Percentiles rank a stretch among this genome's conserved stretches.
These are phyloP conservation scores for Stevia rebaudiana DNA, from an alignment of 140 eudicot species.

Conservation along the genomic window DNA sequence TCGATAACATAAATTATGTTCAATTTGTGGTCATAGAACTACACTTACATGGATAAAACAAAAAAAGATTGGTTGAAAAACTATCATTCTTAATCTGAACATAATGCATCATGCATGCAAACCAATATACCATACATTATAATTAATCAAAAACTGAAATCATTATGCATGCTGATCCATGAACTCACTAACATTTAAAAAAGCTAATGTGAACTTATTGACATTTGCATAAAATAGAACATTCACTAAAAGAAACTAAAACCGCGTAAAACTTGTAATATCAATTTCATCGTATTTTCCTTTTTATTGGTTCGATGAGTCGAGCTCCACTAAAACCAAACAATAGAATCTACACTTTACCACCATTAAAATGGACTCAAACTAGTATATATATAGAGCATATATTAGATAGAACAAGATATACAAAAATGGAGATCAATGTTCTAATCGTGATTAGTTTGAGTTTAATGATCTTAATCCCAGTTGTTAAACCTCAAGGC, in stretches of 20 bases:
- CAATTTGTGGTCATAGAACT: background rate
- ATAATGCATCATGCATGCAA: slow-evolving; percentile 17
- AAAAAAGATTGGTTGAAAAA: slow-evolving; percentile 4
- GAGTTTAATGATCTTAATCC: slow-evolving; percentile 19
- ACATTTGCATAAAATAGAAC: slow-evolving; percentile 11
- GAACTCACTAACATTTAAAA: slow-evolving; percentile 26
- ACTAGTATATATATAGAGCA: background rate
- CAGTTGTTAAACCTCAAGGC: slow-evolving; percentile 33
- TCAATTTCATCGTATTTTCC: slow-evolving; percentile 19
- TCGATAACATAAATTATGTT: background rate
- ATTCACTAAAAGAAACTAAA: slow-evolving; percentile 22
- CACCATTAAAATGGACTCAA: background rate
- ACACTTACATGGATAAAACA: slow-evolving; percentile 9
- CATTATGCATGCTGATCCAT: slow-evolving; percentile 37
- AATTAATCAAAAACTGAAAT: slow-evolving; percentile 14
- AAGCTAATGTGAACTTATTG: slow-evolving; percentile 39
- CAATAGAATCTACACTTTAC: slow-evolving; percentile 9
- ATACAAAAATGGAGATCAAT: slow-evolving; percentile 28
- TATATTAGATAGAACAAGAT: slow-evolving; percentile 5
- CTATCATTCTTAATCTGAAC: slow-evolving; percentile 8
- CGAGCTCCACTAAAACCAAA: slow-evolving; percentile 34
- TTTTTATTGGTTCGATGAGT: slow-evolving; percentile 34
- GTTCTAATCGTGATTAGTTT: slow-evolving; percentile 14
- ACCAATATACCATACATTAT: background rate
- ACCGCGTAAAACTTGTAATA: slow-evolving; percentile 26